phyloP scores from a whole-genome alignment of 805 yeast genomes.

The Candida takata region DNA sequence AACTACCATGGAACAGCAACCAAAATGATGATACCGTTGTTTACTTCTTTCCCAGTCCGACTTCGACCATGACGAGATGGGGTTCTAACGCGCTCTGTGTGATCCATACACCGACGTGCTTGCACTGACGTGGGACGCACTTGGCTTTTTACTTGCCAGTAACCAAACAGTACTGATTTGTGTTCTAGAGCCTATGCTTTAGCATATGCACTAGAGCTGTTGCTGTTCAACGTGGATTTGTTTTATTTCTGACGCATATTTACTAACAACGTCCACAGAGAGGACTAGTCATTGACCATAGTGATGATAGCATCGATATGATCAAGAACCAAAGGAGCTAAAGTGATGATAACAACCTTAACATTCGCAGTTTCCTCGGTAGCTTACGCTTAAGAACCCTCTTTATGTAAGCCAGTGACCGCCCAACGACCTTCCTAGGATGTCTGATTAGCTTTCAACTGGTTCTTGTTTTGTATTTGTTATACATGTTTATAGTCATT shows the following conservation, averaged over 20 bases:
- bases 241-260: too few relatives aligned
- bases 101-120: not conserved
- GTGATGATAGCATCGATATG: too few relatives aligned
- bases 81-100: slow-evolving; percentile 28
- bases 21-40: slow-evolving; percentile 44
- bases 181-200: too few relatives aligned
- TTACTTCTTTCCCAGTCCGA: slow-evolving; percentile 88
- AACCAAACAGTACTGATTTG: slow-evolving; percentile 53
- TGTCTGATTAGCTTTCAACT: slow-evolving; percentile 66
- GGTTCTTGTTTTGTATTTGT: not conserved
- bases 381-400: slow-evolving; percentile 83
- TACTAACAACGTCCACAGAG: slow-evolving; percentile 6
- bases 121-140: slow-evolving; percentile 8
- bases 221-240: slow-evolving; percentile 1
- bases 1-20: too few relatives aligned
- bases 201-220: too few relatives aligned
- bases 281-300: too few relatives aligned
- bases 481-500: too few relatives aligned
- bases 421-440: slow-evolving; percentile 85
- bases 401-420: slow-evolving; percentile 73
- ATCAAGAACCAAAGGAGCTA: too few relatives aligned
- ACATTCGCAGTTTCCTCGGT: slow-evolving; percentile 98
- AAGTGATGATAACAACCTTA: slow-evolving; percentile 71
- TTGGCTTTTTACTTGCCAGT: slow-evolving; percentile 86
- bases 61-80: slow-evolving; percentile 90